Conservation (phyloP, 2,329 filamentous ascomycete genomes). For the Sordariomycetes sp. region DNA sequence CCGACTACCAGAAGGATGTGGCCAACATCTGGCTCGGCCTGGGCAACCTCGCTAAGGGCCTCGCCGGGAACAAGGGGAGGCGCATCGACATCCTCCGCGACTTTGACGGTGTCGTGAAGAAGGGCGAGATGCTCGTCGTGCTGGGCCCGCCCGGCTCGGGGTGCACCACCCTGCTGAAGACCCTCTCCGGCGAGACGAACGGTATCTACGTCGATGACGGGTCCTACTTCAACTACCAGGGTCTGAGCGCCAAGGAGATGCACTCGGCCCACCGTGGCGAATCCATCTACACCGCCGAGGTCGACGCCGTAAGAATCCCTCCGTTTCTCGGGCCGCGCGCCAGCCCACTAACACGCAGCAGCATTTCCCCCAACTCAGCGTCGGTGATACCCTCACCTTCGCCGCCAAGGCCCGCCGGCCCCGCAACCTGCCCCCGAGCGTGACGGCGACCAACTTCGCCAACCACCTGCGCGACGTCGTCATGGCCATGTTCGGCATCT, state of each 20-base stretch:
- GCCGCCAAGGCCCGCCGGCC: conserved; percentile 62
- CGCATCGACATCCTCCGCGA: conserved; percentile 58
- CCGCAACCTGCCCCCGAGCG: conserved; percentile 46
- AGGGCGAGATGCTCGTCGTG: conserved; percentile 67
- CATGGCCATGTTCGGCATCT: conserved; percentile 67
- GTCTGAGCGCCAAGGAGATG: conserved; percentile 63
- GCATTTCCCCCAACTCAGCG: conserved; percentile 67
- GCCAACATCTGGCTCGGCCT: conserved; percentile 47
- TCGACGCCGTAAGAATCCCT: conserved; percentile 44
- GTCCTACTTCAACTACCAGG: conserved; percentile 76
- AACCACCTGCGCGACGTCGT: conserved; percentile 59
- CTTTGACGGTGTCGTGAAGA: conserved; percentile 58
- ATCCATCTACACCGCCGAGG: conserved; percentile 78
- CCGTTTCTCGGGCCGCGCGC: no score
- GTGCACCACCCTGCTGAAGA: conserved; percentile 79
- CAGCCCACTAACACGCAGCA: no score
- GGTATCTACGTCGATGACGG: conserved; percentile 62
- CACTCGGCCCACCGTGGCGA: conserved; percentile 69
- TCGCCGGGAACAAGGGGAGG: conserved; percentile 40
- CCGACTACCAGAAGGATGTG: conserved; percentile 62
- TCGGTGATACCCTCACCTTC: conserved; percentile 71
- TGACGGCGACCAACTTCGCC: conserved; percentile 42
- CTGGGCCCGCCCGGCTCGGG: conserved; percentile 63
- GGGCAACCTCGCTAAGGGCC: conserved; percentile 28
- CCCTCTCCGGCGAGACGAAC: conserved; percentile 72